Conservation (phyloP, 2,329 filamentous ascomycete genomes). For the Aphanoascus verrucosus region DNA sequence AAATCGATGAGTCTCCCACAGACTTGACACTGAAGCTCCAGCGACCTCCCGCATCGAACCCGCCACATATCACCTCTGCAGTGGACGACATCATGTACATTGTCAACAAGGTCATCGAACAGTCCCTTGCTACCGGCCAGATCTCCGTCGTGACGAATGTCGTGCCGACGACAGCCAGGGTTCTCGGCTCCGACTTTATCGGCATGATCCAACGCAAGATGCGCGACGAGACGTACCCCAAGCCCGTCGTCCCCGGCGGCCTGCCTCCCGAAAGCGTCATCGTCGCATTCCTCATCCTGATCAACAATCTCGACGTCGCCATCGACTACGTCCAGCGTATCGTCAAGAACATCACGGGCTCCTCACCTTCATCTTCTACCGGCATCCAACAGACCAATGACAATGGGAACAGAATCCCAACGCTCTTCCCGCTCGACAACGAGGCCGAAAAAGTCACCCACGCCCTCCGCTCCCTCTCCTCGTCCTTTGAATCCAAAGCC, state of each 20-base stretch:
- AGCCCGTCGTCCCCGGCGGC: constrained; percentile 62
- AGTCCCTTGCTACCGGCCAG: constrained; percentile 78
- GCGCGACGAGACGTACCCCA: constrained; percentile 90
- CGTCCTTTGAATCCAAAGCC: constrained; percentile 65
- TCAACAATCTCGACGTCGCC: constrained; percentile 90
- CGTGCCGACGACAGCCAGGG: constrained; percentile 64
- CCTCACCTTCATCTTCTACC: constrained; percentile 24
- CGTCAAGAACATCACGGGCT: constrained; percentile 54
- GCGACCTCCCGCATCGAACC: constrained; percentile 60
- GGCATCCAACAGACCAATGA: constrained; percentile 20
- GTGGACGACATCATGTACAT: constrained; percentile 99
- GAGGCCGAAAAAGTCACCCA: constrained; percentile 61
- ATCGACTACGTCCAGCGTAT: constrained; percentile 87
- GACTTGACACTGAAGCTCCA: constrained; percentile 67
- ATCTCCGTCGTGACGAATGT: constrained; percentile 65
- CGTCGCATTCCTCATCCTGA: constrained; percentile 77
- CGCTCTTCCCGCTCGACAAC: constrained; percentile 69
- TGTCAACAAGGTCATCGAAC: constrained; percentile 79
- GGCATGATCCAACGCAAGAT: constrained; percentile 97
- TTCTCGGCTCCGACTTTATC: constrained; percentile 81
- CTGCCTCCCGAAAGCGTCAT: constrained; percentile 81
- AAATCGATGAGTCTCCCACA: constrained; percentile 77
- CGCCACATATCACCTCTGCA: constrained; percentile 85
- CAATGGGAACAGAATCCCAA: constrained; percentile 37
- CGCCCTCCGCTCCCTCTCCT: constrained; percentile 57